These are phyloP conservation scores for Corymbia citriodora DNA, from an alignment of 441 rosid species.

Conservation along the genomic window DNA sequence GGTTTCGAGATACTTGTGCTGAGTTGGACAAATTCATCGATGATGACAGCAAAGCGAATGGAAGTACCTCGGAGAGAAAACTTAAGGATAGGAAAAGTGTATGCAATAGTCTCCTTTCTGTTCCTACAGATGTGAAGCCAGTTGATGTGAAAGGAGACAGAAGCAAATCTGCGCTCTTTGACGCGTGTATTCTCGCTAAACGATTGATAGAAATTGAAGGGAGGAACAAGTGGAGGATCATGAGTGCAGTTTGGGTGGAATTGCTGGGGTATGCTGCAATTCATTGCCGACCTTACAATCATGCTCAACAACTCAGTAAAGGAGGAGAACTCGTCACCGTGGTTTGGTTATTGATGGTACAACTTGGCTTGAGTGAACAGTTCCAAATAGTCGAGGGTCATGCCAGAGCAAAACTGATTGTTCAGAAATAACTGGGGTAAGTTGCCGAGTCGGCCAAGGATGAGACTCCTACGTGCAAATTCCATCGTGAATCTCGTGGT, in stretches of 20 bases:
- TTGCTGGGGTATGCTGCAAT: neutral
- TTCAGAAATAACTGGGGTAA: neutral
- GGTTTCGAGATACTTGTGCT: neutral
- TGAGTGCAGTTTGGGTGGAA: neutral
- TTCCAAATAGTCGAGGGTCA: neutral
- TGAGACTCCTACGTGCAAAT: neutral
- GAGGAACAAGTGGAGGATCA: neutral
- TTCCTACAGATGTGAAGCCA: neutral
- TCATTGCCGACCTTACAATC: neutral
- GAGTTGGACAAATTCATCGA: neutral
- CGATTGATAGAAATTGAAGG: rapidly evolving
- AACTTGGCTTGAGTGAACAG: neutral
- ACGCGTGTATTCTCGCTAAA: neutral
- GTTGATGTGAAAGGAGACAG: neutral
- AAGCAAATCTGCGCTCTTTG: neutral
- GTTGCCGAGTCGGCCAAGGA: neutral
- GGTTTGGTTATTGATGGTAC: neutral
- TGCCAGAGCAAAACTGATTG: neutral
- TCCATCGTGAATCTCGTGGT: neutral
- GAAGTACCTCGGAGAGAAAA: neutral
- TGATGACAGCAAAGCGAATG: neutral
- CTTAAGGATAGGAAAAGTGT: neutral
- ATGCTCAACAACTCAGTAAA: neutral
- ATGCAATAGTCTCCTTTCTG: neutral
- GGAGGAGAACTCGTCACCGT: neutral